Base-by-base conservation (phyloP, 345 rosid species). In the Linum trigynum region DNA sequence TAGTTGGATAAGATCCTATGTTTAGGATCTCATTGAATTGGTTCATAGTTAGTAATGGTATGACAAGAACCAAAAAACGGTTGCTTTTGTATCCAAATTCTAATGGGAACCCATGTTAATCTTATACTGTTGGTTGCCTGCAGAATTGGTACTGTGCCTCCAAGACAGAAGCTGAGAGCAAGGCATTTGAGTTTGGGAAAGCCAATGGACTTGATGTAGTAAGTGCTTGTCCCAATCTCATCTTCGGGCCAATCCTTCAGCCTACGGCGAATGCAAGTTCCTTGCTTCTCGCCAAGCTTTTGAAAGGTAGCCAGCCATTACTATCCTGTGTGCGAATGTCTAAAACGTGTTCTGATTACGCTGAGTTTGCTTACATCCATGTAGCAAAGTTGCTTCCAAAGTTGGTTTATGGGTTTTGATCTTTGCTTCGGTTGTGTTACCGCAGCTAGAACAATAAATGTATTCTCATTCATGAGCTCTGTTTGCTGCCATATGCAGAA, bases 91-190 rank as follows among this genome's bases (percentile, higher is more conserved):
- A 16, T 35, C 23, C 40, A 42, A 38, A 43, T 58, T 58, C 38
- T 8, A 5, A 35, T 16, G 17, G 5, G 37, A 58, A 17, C 32
- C 37, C n/a, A 11, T 55, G 58, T 55, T 23, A 55, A 12, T 55
- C 16, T 55, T 55, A 23, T 16, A 7, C 8, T 16, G 61, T 5
- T 16, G 12, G 32, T 42, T 12, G 64, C 42, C 32, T 53, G 69
- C 78, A 91, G 96, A 82, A 83, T 23, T 85, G 92, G 96, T 88
- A 91, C 72, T 77, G 76, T 72, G 67, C 81, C 62, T 75, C 96
- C 3, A 91, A 91, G 72, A 83, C 92, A 61, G 76, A 68, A 78
- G 95, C 95, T 14, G 97, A 91, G 67, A 80, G 73, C 58, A 80
- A 82, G 76, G 96, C 94, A 70, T 67, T 84, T 16, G 86, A 81